Evolutionary conservation across 768 basidiomycete species (phyloP).

Genomic region (Termitomyces sp.): DNA sequence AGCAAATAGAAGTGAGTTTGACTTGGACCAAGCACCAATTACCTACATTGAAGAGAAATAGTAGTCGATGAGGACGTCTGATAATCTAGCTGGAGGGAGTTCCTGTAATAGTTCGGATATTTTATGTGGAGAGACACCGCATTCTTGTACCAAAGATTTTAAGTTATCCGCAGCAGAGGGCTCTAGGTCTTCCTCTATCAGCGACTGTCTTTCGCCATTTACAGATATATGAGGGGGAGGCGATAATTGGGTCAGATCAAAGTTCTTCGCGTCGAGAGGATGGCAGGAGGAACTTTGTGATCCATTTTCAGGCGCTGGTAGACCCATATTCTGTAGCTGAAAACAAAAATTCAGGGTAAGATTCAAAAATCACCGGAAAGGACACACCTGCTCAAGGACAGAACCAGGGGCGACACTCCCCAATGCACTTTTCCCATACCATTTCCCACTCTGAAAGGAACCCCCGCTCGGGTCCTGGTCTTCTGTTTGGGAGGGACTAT

Average conservation of each 20-base stretch:
- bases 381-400: slow-evolving; percentile 68
- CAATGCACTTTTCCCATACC: slow-evolving; percentile 80
- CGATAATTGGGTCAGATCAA: slow-evolving; percentile 6
- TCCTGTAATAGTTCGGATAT: slow-evolving; percentile 87
- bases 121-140: slow-evolving; percentile 87
- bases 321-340: slow-evolving; percentile 24
- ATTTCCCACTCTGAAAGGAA: slow-evolving; percentile 77
- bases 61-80: slow-evolving; percentile 76
- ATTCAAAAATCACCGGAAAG: not conserved
- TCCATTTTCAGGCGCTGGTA: slow-evolving; percentile 4
- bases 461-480: slow-evolving; percentile 75
- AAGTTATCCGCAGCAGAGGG: slow-evolving; percentile 74
- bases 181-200: slow-evolving; percentile 39
- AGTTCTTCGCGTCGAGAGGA: slow-evolving; percentile 10
- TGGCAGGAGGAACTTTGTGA: slow-evolving; percentile 8
- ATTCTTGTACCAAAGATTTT: slow-evolving; percentile 84
- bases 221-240: not conserved
- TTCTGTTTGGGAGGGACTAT: slow-evolving; percentile 64
- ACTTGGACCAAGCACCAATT: slow-evolving; percentile 10
- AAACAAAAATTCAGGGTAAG: not conserved
- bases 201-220: slow-evolving; percentile 9
- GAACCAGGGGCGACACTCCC: slow-evolving; percentile 79
- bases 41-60: slow-evolving; percentile 68
- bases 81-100: slow-evolving; percentile 70
- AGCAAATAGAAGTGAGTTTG: not conserved